phyloP scores from a whole-genome alignment of 139 green algal genomes.

The Monoraphidium neglectum region DNA sequence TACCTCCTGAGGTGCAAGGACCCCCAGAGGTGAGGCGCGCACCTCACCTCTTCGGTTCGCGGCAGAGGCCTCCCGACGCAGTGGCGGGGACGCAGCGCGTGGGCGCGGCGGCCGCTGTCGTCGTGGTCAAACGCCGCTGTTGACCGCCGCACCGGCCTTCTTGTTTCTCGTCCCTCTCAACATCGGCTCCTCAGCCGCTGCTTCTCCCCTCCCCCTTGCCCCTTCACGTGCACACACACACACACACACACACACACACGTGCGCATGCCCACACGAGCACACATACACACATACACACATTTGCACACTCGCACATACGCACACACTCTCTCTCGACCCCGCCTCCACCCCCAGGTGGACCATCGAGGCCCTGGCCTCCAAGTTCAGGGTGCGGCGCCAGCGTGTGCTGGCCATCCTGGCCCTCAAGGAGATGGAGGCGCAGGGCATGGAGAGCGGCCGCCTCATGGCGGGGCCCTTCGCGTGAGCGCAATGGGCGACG shows the following conservation, averaged over 20 bases:
- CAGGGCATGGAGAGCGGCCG: constrained; percentile 30
- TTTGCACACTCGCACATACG: too few species aligned
- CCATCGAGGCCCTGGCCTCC: constrained; percentile 39
- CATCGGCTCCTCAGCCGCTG: too few species aligned
- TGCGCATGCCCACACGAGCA: too few species aligned
- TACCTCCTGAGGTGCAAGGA: constrained; percentile 61
- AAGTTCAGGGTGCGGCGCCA: constrained; percentile 61
- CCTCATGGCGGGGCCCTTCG: constrained; percentile 33
- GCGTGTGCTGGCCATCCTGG: constrained; percentile 58
- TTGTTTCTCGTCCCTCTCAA: too few species aligned
- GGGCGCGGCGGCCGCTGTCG: too few species aligned
- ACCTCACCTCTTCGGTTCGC: too few species aligned
- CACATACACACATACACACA: too few species aligned
- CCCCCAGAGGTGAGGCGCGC: constrained; percentile 34
- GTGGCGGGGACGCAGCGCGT: background rate
- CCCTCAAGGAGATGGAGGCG: constrained; percentile 61
- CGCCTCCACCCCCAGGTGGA: constrained; percentile 39
- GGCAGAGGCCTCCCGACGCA: background rate
- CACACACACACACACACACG: too few species aligned
- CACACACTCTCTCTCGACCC: background rate
- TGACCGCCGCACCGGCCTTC: too few species aligned
- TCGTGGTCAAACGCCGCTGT: too few species aligned
- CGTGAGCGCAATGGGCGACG: background rate
- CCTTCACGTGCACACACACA: too few species aligned
- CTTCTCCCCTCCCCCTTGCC: too few species aligned